Conservation (phyloP, 2,329 filamentous ascomycete genomes). For the Penicillium sp. region DNA sequence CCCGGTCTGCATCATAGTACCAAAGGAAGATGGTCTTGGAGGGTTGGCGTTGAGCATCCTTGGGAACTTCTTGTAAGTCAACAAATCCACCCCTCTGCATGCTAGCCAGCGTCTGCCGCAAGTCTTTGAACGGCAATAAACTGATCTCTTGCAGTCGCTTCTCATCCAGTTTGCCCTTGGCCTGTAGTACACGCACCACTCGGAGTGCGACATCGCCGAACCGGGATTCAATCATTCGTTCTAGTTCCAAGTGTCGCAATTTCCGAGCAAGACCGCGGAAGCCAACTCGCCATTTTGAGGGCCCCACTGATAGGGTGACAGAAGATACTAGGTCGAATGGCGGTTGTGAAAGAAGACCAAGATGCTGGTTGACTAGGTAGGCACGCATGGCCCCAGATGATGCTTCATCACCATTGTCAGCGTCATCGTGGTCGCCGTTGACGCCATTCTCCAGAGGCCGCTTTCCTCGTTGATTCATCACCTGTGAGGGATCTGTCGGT, state of each 20-base stretch:
- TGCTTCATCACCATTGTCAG: constrained; percentile 41
- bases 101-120: constrained; percentile 77
- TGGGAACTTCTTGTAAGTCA: constrained; percentile 90
- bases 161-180: constrained; percentile 92
- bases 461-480: constrained; percentile 31
- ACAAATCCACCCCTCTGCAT: constrained; percentile 85
- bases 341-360: constrained; percentile 50
- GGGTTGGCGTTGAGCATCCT: constrained; percentile 76
- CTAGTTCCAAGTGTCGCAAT: constrained; percentile 74
- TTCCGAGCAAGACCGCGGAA: constrained; percentile 69
- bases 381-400: constrained; percentile 25
- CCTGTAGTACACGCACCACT: constrained; percentile 78
- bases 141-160: constrained; percentile 78
- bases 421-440: constrained; percentile 49
- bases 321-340: constrained; percentile 39
- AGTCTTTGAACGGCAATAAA: constrained; percentile 79
- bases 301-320: constrained; percentile 47
- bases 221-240: constrained; percentile 73
- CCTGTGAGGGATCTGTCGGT: constrained; percentile 28
- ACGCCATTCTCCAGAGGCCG: constrained; percentile 29
- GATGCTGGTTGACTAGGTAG: constrained; percentile 40
- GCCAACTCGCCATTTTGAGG: constrained; percentile 77
- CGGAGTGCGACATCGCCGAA: constrained; percentile 76
- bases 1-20: constrained; percentile 79
- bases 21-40: constrained; percentile 86